A percentile compares a stretch with the other conserved stretches of the same genome.
Evolutionary conservation across 208 protist species (phyloP).

Genomic region (Acanthamoeba healyi): DNA sequence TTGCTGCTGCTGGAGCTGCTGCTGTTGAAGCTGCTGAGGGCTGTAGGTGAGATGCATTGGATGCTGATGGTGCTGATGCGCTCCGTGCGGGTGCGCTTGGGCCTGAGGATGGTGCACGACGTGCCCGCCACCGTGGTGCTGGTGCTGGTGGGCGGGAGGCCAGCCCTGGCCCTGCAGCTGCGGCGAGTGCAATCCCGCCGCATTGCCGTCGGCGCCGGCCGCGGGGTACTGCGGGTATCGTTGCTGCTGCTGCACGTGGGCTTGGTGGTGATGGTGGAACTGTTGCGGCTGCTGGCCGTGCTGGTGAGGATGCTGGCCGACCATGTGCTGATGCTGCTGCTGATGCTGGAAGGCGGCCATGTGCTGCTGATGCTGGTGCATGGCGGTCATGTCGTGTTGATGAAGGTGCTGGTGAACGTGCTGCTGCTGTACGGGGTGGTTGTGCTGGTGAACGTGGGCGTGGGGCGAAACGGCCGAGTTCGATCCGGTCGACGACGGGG

Average conservation of each 20-base stretch:
- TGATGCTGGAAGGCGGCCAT: neutral
- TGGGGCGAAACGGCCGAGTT: neutral
- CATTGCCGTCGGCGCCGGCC: neutral
- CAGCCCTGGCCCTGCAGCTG: neutral
- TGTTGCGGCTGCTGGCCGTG: neutral
- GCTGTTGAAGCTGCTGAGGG: neutral
- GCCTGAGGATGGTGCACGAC: neutral
- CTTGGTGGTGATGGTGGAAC: neutral
- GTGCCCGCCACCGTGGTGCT: neutral
- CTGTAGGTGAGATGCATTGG: neutral
- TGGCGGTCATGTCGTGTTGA: neutral
- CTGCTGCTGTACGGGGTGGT: neutral
- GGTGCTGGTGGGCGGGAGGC: neutral
- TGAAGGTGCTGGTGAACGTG: neutral
- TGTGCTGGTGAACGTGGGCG: neutral
- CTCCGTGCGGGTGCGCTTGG: conserved; percentile 37
- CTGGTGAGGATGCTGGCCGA: neutral
- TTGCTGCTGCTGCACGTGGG: neutral
- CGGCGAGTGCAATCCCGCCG: neutral
- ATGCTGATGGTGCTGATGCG: conserved; percentile 33
- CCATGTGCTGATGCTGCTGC: neutral
- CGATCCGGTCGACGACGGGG: neutral
- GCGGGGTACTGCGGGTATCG: neutral
- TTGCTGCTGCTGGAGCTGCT: conserved; percentile 11
- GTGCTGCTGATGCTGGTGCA: no score